These are phyloP conservation scores for Fistulifera solaris DNA, from an alignment of 108 stramenopile genomes.

Conservation along the genomic window DNA sequence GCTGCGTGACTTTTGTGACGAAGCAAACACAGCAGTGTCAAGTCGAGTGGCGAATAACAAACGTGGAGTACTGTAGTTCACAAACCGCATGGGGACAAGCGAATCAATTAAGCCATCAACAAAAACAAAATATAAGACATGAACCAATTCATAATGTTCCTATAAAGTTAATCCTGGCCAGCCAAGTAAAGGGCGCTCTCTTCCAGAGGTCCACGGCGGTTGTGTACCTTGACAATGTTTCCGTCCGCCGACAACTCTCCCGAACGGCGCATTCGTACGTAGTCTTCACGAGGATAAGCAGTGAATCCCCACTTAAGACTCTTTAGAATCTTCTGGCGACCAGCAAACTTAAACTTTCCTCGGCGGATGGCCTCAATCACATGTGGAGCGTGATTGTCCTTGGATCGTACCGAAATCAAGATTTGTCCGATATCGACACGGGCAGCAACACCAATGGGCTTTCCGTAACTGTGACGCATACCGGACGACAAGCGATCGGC, in stretches of 20 bases:
- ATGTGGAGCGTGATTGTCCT: slow-evolving; percentile 85
- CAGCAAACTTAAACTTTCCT: slow-evolving; percentile 99
- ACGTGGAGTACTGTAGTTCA: no score
- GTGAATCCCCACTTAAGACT: slow-evolving; percentile 99
- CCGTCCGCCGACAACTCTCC: slow-evolving; percentile 90
- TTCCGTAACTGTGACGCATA: slow-evolving; percentile 99
- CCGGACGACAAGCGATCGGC: slow-evolving; percentile 98
- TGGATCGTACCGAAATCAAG: slow-evolving; percentile 88
- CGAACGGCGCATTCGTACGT: slow-evolving; percentile 84
- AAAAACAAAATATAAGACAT: no score
- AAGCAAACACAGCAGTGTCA: no score
- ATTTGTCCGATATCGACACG: slow-evolving; percentile 99
- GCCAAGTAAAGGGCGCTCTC: slow-evolving; percentile 68
- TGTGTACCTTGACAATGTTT: slow-evolving; percentile 90
- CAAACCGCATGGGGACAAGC: no score
- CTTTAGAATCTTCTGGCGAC: slow-evolving; percentile 99
- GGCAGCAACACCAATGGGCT: slow-evolving; percentile 98
- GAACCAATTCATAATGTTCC: not conserved
- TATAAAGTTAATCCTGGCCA: slow-evolving; percentile 61
- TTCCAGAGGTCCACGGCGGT: slow-evolving; percentile 75
- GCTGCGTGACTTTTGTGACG: no score
- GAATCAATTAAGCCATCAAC: no score
- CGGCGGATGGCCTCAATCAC: slow-evolving; percentile 98
- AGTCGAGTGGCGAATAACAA: no score
- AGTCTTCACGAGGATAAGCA: slow-evolving; percentile 94